phyloP scores from a whole-genome alignment of 2,329 filamentous ascomycete species.

The Ophiobolus disseminans region DNA sequence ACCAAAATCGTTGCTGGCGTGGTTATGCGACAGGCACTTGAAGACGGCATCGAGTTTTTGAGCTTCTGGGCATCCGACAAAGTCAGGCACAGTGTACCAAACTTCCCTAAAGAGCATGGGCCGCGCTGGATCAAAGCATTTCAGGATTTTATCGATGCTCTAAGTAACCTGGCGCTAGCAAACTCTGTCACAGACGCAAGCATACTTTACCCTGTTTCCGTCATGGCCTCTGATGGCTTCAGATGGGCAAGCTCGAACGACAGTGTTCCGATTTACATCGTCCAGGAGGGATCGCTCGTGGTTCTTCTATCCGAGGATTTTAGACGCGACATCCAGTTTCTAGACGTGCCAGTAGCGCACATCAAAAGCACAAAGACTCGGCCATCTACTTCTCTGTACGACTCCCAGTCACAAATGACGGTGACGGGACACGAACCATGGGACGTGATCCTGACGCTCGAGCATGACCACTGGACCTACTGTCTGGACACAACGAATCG shows the following conservation, averaged over 20 bases:
- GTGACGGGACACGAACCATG: slow-evolving; percentile 24
- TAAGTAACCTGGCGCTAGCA: slow-evolving; percentile 24
- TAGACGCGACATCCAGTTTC: slow-evolving; percentile 24
- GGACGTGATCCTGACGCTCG: slow-evolving; percentile 27
- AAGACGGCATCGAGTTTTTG: slow-evolving; percentile 27
- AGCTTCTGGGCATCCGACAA: slow-evolving; percentile 39
- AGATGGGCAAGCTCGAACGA: slow-evolving; percentile 23
- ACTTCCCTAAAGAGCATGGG: slow-evolving; percentile 28
- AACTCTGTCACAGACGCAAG: slow-evolving; percentile 14
- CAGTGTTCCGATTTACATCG: slow-evolving; percentile 16
- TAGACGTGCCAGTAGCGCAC: slow-evolving; percentile 38
- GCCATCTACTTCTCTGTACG: slow-evolving; percentile 21
- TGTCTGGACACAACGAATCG: slow-evolving; percentile 27
- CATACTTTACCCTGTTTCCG: slow-evolving; percentile 30
- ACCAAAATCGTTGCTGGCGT: slow-evolving; percentile 41
- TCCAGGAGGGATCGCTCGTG: slow-evolving; percentile 29
- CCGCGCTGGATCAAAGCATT: slow-evolving; percentile 38
- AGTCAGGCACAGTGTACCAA: slow-evolving; percentile 23
- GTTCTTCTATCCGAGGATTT: slow-evolving; percentile 26
- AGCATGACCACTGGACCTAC: slow-evolving; percentile 26
- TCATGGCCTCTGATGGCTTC: slow-evolving; percentile 31
- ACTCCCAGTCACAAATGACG: slow-evolving; percentile 26
- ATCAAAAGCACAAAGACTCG: slow-evolving; percentile 18
- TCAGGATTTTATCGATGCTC: slow-evolving; percentile 35
- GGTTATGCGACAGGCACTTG: slow-evolving; percentile 35